phyloP scores from a whole-genome alignment of 2,329 filamentous ascomycete species.

The Thielaviopsis cerberus region DNA sequence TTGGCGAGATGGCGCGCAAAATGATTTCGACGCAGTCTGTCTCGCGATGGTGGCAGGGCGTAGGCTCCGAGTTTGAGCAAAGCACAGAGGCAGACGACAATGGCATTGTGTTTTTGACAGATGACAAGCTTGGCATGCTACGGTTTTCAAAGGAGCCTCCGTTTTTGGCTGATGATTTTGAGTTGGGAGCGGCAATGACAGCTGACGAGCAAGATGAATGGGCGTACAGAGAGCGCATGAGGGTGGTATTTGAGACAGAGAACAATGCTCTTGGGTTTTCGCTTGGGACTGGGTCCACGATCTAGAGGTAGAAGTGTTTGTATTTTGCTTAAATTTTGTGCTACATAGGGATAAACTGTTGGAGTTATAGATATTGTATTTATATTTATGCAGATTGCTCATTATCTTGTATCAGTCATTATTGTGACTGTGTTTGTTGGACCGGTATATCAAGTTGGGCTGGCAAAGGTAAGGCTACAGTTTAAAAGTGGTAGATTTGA shows the following conservation, averaged over 20 bases:
- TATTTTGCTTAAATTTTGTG: neutral
- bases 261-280: slow-evolving; percentile 22
- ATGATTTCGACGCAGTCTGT: slow-evolving; percentile 42
- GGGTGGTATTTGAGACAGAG: slow-evolving; percentile 54
- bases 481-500: too few species aligned
- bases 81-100: slow-evolving; percentile 29
- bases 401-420: too few species aligned
- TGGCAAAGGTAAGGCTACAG: too few species aligned
- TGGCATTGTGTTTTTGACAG: slow-evolving; percentile 73
- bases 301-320: neutral
- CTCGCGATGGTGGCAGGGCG: slow-evolving; percentile 13
- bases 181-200: slow-evolving; percentile 23
- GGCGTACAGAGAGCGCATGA: slow-evolving; percentile 49
- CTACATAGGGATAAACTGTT: neutral
- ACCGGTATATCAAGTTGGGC: too few species aligned
- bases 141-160: slow-evolving; percentile 37
- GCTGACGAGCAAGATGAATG: slow-evolving; percentile 32
- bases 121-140: slow-evolving; percentile 61
- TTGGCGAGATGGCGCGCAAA: slow-evolving; percentile 63
- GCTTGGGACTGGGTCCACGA: neutral
- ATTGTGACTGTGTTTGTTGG: too few species aligned
- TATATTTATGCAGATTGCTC: neutral
- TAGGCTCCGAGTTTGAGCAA: neutral
- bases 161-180: slow-evolving; percentile 33
- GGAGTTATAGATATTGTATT: neutral